phyloP scores from a whole-genome alignment of 306 rosid genomes.

The Senna siamea region DNA sequence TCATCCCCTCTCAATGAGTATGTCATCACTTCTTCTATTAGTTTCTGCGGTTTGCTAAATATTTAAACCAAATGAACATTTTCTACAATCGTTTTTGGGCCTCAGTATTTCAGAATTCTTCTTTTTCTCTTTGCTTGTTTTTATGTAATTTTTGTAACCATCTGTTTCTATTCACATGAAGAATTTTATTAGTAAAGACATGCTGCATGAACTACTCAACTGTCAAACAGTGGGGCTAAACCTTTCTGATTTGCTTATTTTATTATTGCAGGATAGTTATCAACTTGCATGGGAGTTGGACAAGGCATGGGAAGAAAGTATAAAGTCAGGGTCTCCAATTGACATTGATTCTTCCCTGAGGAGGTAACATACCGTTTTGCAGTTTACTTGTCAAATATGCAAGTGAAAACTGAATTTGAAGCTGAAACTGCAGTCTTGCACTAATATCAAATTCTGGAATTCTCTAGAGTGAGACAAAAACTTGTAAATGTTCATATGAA shows the following conservation, averaged over 20 bases:
- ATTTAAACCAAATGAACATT: background rate
- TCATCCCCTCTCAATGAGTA: constrained; percentile 19
- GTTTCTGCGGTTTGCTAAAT: constrained; percentile 3
- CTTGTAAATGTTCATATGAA: constrained; percentile 1
- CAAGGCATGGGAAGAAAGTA: constrained; percentile 65
- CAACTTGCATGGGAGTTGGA: constrained; percentile 88
- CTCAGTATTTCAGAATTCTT: background rate
- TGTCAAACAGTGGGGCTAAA: constrained; percentile 12
- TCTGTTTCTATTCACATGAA: background rate
- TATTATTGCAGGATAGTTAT: constrained; percentile 74
- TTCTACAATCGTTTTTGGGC: background rate
- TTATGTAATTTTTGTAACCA: background rate
- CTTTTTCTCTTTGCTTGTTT: background rate
- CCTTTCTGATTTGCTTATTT: constrained; percentile 34
- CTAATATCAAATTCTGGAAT: constrained; percentile 11
- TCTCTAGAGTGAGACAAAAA: constrained; percentile 5
- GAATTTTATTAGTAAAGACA: background rate
- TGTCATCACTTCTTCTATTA: constrained; percentile 10
- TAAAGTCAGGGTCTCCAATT: constrained; percentile 60
- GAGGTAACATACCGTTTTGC: constrained; percentile 48
- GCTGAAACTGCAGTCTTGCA: constrained; percentile 7
- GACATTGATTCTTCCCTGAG: constrained; percentile 70
- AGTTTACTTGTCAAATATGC: constrained; percentile 27
- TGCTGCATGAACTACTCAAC: background rate
- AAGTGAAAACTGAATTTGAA: constrained; percentile 11